phyloP scores from a whole-genome alignment of 2,329 filamentous ascomycete genomes.

The Dothistroma pini region DNA sequence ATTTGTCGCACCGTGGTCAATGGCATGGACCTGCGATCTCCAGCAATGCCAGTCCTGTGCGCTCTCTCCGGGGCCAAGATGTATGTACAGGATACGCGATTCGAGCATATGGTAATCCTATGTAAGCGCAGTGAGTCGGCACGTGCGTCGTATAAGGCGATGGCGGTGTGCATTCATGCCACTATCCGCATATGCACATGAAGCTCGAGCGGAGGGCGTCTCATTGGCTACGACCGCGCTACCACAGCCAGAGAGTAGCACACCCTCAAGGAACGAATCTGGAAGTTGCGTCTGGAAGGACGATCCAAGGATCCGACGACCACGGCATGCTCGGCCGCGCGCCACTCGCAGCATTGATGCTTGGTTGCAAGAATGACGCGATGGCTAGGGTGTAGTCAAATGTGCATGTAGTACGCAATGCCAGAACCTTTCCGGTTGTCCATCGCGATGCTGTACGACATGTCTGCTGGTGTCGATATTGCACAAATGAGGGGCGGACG shows the following conservation, averaged over 20 bases:
- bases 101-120: neutral
- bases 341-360: neutral
- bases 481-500: neutral
- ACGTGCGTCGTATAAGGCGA: neutral
- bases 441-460: neutral
- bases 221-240: conserved; percentile 3
- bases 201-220: neutral
- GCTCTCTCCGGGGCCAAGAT: neutral
- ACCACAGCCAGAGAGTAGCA: neutral
- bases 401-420: neutral
- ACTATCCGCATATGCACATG: neutral
- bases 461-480: neutral
- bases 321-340: neutral
- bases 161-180: conserved; percentile 7
- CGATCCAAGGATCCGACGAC: neutral
- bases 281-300: neutral
- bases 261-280: conserved; percentile 4
- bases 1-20: neutral
- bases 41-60: neutral
- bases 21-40: neutral
- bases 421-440: neutral
- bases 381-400: neutral
- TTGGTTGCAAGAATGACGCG: neutral
- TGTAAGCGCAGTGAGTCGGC: neutral
- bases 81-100: neutral